Percentiles rank a stretch among this genome's conserved stretches.
Evolutionary conservation across 305 asterid genomes (phyloP).

Genomic region (Fraxinus sp.): DNA sequence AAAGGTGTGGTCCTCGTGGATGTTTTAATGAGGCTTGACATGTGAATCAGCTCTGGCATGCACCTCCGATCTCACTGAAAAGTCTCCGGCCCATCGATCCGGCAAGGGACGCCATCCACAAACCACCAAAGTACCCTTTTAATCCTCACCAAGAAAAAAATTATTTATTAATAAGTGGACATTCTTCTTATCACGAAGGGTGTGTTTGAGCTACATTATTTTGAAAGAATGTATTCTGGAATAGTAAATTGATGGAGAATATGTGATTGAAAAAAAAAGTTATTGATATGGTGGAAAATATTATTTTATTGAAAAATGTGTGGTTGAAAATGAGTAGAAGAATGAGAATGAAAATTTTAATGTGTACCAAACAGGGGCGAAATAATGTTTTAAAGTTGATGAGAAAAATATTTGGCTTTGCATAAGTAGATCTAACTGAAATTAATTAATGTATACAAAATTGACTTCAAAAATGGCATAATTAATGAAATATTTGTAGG

Average conservation of each 20-base stretch:
- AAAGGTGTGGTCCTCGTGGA: neutral
- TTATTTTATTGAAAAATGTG: too few species aligned
- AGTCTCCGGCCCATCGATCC: conserved; percentile 13
- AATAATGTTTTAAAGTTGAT: neutral
- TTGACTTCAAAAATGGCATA: neutral
- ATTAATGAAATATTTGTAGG: neutral
- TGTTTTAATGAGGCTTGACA: neutral
- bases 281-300: too few species aligned
- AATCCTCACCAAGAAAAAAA: neutral
- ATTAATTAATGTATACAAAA: neutral
- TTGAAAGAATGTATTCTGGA: too few species aligned
- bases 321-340: too few species aligned
- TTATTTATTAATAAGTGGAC: too few species aligned
- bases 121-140: neutral
- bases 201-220: too few species aligned
- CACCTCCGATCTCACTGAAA: neutral
- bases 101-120: neutral
- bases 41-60: neutral
- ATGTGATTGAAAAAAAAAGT: too few species aligned
- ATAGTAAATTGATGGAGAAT: too few species aligned
- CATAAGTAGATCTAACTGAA: neutral
- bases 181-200: neutral
- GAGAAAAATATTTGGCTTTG: neutral
- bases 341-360: too few species aligned
- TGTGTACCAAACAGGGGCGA: too few species aligned